These are phyloP conservation scores for Phaseolus coccineus DNA, from an alignment of 331 rosid species.

Conservation along the genomic window DNA sequence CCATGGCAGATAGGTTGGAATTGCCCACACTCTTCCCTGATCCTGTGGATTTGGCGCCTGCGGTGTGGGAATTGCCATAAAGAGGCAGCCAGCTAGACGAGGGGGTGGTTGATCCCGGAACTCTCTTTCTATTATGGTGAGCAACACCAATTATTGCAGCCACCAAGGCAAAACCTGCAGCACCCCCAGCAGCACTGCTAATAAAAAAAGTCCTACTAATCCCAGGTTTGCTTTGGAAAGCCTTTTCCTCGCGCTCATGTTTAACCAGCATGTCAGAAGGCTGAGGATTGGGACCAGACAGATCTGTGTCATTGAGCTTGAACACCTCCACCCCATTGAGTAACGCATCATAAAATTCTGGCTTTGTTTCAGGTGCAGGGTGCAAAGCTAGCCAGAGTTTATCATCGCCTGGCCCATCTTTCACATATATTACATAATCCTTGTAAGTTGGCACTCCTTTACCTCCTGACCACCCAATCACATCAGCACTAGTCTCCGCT, in stretches of 20 bases:
- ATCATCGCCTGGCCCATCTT: slow-evolving; percentile 42
- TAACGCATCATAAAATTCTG: slow-evolving; percentile 62
- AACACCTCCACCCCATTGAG: slow-evolving; percentile 84
- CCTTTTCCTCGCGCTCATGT: slow-evolving; percentile 40
- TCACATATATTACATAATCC: slow-evolving; percentile 57
- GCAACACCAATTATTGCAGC: slow-evolving; percentile 66
- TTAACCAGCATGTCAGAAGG: slow-evolving; percentile 62
- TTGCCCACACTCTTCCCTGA: slow-evolving; percentile 75
- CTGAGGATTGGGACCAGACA: slow-evolving; percentile 82
- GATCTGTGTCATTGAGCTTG: slow-evolving; percentile 65
- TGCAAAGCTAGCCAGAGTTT: slow-evolving; percentile 76
- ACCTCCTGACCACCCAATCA: slow-evolving; percentile 69
- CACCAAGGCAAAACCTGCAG: slow-evolving; percentile 68
- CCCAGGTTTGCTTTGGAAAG: slow-evolving; percentile 8
- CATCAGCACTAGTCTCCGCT: slow-evolving; percentile 61
- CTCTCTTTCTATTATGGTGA: slow-evolving; percentile 58
- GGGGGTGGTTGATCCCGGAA: slow-evolving; percentile 50
- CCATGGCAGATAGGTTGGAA: slow-evolving; percentile 58
- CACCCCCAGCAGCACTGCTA: slow-evolving; percentile 88
- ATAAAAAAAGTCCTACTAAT: slow-evolving; percentile 45
- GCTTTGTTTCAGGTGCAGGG: slow-evolving; percentile 50
- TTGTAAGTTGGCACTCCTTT: slow-evolving; percentile 61
- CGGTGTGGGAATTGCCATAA: slow-evolving; percentile 64
- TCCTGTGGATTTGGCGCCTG: slow-evolving; percentile 55
- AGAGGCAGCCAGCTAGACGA: slow-evolving; percentile 83